These are phyloP conservation scores for Voacanga thouarsii DNA, from an alignment of 257 asterid species.

Conservation along the genomic window DNA sequence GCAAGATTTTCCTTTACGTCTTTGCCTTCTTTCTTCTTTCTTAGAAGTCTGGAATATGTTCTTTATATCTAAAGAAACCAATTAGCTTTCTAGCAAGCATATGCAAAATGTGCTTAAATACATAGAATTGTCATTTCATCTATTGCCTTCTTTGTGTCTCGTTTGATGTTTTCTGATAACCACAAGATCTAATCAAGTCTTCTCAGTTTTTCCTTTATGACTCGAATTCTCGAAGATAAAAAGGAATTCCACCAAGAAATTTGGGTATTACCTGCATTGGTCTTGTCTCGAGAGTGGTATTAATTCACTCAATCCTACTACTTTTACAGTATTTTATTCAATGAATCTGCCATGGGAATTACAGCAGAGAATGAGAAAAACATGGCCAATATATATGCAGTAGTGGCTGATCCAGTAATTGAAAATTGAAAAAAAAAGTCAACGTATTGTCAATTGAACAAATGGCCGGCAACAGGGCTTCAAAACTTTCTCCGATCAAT, in stretches of 20 bases:
- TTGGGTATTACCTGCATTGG: not conserved
- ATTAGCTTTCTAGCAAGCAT: not conserved
- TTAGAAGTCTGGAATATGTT: not conserved
- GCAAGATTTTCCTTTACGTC: not conserved
- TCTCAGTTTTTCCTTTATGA: not conserved
- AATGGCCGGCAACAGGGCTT: too few species aligned
- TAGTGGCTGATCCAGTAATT: not conserved
- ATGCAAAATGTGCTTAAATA: constrained; percentile 1
- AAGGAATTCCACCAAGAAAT: not conserved
- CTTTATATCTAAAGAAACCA: not conserved
- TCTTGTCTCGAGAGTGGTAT: not conserved
- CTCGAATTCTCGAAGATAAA: not conserved
- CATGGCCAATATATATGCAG: not conserved
- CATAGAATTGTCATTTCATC: not conserved
- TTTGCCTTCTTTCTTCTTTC: not conserved
- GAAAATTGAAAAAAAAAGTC: not conserved
- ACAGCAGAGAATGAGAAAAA: not conserved
- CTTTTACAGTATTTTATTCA: not conserved
- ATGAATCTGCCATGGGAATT: not conserved
- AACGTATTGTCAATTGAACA: too few species aligned
- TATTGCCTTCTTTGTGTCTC: not conserved
- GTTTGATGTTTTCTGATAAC: not conserved
- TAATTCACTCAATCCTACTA: not conserved
- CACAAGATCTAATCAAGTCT: constrained; percentile 1
- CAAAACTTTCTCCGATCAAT: too few species aligned